Percentiles rank a stretch among this genome's conserved stretches.
These are phyloP conservation scores for Fraxinus pennsylvanica DNA, from an alignment of 257 asterid species.

Conservation along the genomic window DNA sequence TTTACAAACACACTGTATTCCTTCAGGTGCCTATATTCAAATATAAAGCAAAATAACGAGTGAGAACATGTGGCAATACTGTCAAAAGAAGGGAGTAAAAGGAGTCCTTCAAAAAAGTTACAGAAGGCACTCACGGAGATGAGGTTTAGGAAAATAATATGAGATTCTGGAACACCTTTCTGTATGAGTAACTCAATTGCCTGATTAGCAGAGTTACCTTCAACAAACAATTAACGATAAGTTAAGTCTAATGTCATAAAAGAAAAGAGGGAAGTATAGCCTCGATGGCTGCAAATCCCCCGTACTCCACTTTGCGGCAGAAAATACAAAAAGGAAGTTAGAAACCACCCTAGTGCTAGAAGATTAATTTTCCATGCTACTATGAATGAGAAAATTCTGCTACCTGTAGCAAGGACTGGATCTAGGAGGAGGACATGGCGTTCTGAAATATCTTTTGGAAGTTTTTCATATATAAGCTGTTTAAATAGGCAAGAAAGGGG, in stretches of 20 bases:
- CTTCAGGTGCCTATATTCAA: conserved; percentile 81
- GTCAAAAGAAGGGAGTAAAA: neutral
- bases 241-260: neutral
- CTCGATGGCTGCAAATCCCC: neutral
- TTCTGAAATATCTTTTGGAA: conserved; percentile 85
- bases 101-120: too few relatives aligned
- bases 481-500: conserved; percentile 20
- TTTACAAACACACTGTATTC: conserved; percentile 81
- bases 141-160: conserved; percentile 88
- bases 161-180: conserved; percentile 98
- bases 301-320: neutral
- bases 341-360: neutral
- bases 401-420: conserved; percentile 99
- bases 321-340: neutral
- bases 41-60: neutral
- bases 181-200: conserved; percentile 89
- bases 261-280: neutral
- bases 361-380: too few relatives aligned
- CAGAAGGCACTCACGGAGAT: conserved; percentile 70
- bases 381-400: neutral
- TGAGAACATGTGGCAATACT: neutral
- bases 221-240: conserved; percentile 7
- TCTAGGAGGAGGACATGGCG: conserved; percentile 97
- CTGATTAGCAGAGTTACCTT: conserved; percentile 99
- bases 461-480: conserved; percentile 98